Evolutionary conservation across 495 filamentous ascomycete species (phyloP), one percentile per base, ranked within the genome.

Genomic region (Baudoinia panamericana): DNA sequence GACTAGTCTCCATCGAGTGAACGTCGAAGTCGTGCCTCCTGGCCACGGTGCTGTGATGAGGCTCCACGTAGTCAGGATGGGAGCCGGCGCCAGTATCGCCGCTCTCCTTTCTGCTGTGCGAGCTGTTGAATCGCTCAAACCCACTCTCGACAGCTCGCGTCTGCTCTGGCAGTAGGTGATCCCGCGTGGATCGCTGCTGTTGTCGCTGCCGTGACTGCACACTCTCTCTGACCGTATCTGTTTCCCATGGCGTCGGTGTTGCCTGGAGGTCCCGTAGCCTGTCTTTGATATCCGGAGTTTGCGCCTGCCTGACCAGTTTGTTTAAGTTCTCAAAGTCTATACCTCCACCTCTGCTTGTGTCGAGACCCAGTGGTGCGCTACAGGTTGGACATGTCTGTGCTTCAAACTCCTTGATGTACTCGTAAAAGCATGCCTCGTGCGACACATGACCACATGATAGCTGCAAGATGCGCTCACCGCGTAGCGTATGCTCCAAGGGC

Each of bases 401-500:
- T 48, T 99, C 92, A 45, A 83, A 82, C 58, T 93, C 88, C 45
- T 84, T 82, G 51, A 99, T 90, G 55, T 86, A 95, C 62, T 99
- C 92, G 62, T 96, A 99, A 59, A 99, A 99, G 63, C 90, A 99
- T 15, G 92, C 92, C 58, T 96, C 90, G 55, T 99, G 90, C 12
- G 88, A 83, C 24, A 99, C 92, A 58, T 99, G 90, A 9, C 76
- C 70, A 60, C 90, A 99, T 19, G 90, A 93, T 54, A 99, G 88
- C 56, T 96, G 92, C 39, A 99, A 69, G 37, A 99, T 83, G 42
- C 85, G 76, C 63, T 99, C 90, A 36, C 92, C 92, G 11, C 85
- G 82, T 28, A 99, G 68, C 10, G 86, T 99, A 56, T 99, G 90
- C 56, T 99, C 90, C 47, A 99, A 63, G 7, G 88, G 92, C 57